phyloP scores from a whole-genome alignment of 2,329 filamentous ascomycete species.

The Neonectria magnoliae region DNA sequence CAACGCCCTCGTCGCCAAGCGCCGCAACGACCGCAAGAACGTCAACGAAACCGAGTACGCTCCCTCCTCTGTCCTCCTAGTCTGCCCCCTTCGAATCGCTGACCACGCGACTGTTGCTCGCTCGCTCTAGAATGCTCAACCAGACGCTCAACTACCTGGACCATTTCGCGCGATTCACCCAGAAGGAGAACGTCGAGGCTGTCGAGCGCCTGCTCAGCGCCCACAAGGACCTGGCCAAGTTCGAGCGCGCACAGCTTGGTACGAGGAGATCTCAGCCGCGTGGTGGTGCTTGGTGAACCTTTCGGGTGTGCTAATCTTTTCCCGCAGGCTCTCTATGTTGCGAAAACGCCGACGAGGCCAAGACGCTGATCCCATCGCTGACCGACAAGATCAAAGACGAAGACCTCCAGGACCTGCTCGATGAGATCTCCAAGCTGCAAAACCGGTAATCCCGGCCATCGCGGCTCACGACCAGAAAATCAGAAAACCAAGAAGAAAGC shows the following conservation, averaged over 20 bases:
- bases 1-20: conserved; percentile 85
- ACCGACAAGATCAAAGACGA: conserved; percentile 91
- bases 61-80: not conserved
- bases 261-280: conserved; percentile 40
- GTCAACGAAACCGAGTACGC: conserved; percentile 84
- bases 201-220: conserved; percentile 87
- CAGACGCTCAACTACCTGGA: conserved; percentile 95
- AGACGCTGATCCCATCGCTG: conserved; percentile 91
- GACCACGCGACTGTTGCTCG: conserved; percentile 26
- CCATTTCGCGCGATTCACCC: conserved; percentile 94
- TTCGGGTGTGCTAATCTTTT: conserved; percentile 4
- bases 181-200: conserved; percentile 93
- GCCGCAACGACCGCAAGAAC: conserved; percentile 81
- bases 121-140: conserved; percentile 71
- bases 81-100: not conserved
- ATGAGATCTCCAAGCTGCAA: conserved; percentile 87
- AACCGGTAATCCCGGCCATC: conserved; percentile 43
- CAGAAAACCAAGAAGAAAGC: not conserved
- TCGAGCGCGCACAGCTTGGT: conserved; percentile 94
- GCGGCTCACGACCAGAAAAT: not conserved
- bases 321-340: conserved; percentile 87
- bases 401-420: conserved; percentile 85
- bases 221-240: conserved; percentile 84
- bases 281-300: not conserved
- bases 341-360: conserved; percentile 93